A percentile compares a stretch with the other conserved stretches of the same genome.
These are phyloP conservation scores for Solanum stenotomum DNA, from an alignment of 257 asterid species.

Conservation along the genomic window DNA sequence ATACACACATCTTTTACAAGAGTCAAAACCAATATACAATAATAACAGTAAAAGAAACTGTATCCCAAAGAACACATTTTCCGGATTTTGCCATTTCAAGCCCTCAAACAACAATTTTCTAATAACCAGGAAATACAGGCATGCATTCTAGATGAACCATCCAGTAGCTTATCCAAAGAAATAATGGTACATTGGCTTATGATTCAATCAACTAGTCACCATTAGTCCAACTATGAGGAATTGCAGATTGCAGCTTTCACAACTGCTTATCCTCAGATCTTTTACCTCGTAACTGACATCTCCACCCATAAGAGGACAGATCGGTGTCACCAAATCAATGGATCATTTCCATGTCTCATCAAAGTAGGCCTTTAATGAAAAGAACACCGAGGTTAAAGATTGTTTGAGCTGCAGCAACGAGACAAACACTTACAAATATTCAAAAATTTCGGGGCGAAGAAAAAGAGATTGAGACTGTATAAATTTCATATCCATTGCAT, in stretches of 20 bases:
- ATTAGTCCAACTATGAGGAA: not conserved
- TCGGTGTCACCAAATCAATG: not conserved
- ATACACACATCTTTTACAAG: not conserved
- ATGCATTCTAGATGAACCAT: not conserved
- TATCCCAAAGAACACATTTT: not conserved
- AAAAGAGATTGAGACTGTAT: fast-evolving
- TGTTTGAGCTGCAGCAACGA: not conserved
- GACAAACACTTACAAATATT: not conserved
- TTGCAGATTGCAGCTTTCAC: not conserved
- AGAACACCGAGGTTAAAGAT: not conserved
- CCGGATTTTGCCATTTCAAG: not conserved
- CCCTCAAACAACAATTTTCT: not conserved
- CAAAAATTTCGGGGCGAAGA: not conserved
- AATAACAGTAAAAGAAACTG: not conserved
- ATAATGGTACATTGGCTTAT: not conserved
- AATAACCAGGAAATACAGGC: not conserved
- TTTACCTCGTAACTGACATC: not conserved
- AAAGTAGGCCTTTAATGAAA: not conserved
- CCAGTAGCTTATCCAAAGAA: not conserved
- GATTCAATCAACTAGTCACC: not conserved
- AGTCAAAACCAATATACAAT: not conserved
- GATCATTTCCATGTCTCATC: not conserved
- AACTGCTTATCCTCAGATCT: not conserved
- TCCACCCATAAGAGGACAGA: not conserved
- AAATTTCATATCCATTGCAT: not conserved